A percentile compares a stretch with the other conserved stretches of the same genome.
Conservation (phyloP, 768 basidiomycete species). For the Serendipita indica region DNA sequence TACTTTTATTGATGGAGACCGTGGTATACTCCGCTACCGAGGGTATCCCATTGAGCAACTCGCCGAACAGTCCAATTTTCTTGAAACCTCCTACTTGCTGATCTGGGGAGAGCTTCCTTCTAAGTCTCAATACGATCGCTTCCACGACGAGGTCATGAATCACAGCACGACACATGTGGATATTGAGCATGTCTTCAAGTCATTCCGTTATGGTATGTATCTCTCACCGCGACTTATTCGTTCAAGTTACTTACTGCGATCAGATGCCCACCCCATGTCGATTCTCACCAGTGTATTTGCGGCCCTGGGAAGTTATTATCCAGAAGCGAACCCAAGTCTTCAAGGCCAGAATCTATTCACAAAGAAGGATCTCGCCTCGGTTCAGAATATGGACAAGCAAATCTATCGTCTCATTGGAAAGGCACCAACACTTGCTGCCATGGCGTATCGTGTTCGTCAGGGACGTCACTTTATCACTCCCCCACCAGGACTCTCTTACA, state of each 20-base stretch:
- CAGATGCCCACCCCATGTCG: constrained; percentile 80
- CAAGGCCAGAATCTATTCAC: constrained; percentile 68
- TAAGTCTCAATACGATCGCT: constrained; percentile 40
- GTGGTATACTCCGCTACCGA: constrained; percentile 67
- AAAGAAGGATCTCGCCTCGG: constrained; percentile 44
- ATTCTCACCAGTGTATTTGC: constrained; percentile 78
- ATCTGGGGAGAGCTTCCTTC: constrained; percentile 75
- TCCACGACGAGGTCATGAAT: constrained; percentile 62
- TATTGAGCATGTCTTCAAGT: constrained; percentile 50
- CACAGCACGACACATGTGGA: constrained; percentile 57
- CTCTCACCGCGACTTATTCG: constrained; percentile 1
- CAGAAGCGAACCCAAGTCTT: constrained; percentile 32
- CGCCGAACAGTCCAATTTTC: constrained; percentile 60
- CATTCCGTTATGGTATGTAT: constrained; percentile 38
- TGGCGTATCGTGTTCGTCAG: constrained; percentile 88
- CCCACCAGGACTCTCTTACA: constrained; percentile 67
- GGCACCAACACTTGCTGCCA: constrained; percentile 76
- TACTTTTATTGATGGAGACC: constrained; percentile 85
- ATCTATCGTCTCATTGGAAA: constrained; percentile 82
- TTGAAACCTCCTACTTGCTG: constrained; percentile 75
- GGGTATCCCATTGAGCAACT: constrained; percentile 91
- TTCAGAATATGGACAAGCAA: constrained; percentile 81
- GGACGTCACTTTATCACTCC: constrained; percentile 79
- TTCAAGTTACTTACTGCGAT: not conserved
- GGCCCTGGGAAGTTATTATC: constrained; percentile 76